Evolutionary conservation across 768 basidiomycete species (phyloP), one percentile per base, ranked within the genome.

Genomic region (Dioszegia crocea): DNA sequence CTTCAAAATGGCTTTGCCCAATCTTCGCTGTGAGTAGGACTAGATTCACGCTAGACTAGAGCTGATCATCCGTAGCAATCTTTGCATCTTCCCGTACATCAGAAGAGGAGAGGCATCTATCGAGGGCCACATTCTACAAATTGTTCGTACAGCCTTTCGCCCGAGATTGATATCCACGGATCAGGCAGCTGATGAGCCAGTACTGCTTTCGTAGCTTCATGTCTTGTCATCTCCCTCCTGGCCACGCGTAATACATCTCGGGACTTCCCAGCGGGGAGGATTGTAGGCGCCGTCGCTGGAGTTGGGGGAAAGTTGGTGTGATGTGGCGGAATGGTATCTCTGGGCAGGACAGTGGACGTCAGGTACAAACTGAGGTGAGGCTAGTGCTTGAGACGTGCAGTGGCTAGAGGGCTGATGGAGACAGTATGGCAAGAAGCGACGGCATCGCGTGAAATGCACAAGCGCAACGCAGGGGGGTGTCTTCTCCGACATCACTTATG

Each of bases 21-120:
- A 74, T 45, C 61, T 74, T 14, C 51, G 72, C 26, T 74, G 72
- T 74, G 48, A 58, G 70, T 59, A 29, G 2, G 14, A 41, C 27
- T 36, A 31, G 46, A 8, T 10, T 24, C 19, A 19, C 4, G 46
- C 6, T 17, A 9, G 11, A 19, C 9, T 24, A 14, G 38, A 17
- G 23, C 51, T 19, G 19, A 33, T 33, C 19, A 44, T 21, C 3
- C 27, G 12, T 30, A 76, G 75, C 72, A 14, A 76, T 76, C 57
- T 76, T 76, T 57, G 75, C 75, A 12, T 75, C 73, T 0, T 73
- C 75, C 6, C 62, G 75, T 23, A 76, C 75, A 5, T 73, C 75
- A n/a, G 75, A 75, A 31, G 75, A 76, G 52, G 75, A 76, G 46
- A 40, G 67, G 10, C 73, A 76, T 47, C 56, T 76, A 12, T 76